A percentile compares a stretch with the other conserved stretches of the same genome.
These are phyloP conservation scores for Arthrobotrys sinensis DNA, from an alignment of 2,329 filamentous ascomycete species.

Conservation along the genomic window DNA sequence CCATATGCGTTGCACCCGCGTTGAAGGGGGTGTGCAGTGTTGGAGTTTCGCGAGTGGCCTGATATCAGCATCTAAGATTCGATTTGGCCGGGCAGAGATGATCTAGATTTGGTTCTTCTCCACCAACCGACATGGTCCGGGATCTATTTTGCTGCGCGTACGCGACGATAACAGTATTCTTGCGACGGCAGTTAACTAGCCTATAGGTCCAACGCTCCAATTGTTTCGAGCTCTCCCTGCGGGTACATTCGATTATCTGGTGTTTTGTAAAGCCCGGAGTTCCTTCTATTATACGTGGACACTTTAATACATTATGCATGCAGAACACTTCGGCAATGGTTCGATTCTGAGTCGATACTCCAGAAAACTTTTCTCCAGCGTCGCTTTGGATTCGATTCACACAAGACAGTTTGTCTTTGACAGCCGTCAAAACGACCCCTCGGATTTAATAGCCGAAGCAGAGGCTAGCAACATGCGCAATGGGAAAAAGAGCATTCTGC, in stretches of 20 bases:
- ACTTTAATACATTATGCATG: slow-evolving; percentile 18
- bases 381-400: not conserved
- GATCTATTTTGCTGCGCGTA: slow-evolving; percentile 14
- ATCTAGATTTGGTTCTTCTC: slow-evolving; percentile 34
- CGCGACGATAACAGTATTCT: slow-evolving; percentile 16
- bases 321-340: slow-evolving; percentile 11
- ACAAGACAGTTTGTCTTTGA: slow-evolving; percentile 28
- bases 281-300: slow-evolving; percentile 18
- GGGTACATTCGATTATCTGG: slow-evolving; percentile 21
- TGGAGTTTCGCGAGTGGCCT: slow-evolving; percentile 24
- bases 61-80: slow-evolving; percentile 22
- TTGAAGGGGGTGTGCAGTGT: slow-evolving; percentile 12
- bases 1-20: not conserved
- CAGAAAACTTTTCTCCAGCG: not conserved
- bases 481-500: slow-evolving; percentile 21
- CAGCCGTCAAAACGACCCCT: slow-evolving; percentile 45
- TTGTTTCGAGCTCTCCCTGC: slow-evolving; percentile 12
- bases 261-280: slow-evolving; percentile 6
- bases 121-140: slow-evolving; percentile 9
- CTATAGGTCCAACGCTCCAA: slow-evolving; percentile 6
- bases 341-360: slow-evolving; percentile 18
- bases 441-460: slow-evolving; percentile 59
- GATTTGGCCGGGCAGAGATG: slow-evolving; percentile 18
- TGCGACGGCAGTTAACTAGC: slow-evolving; percentile 27
- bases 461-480: slow-evolving; percentile 26